Conservation (phyloP, 257 asterid genomes). For the Eustoma russellianum region DNA sequence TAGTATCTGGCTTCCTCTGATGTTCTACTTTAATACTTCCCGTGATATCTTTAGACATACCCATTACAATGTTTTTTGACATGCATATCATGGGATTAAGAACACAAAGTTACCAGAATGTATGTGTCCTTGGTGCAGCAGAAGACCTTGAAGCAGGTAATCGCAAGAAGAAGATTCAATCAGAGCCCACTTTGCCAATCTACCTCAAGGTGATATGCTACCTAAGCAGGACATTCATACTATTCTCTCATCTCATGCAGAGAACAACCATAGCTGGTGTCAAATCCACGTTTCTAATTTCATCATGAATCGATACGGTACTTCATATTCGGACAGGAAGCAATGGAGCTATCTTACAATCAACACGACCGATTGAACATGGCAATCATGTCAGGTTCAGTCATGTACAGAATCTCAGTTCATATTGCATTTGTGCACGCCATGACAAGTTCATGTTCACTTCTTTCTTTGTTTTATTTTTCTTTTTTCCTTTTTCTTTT, state of each 20-base stretch:
- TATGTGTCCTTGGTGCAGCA: slow-evolving; percentile 33
- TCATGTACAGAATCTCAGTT: slow-evolving; percentile 77
- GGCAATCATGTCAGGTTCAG: slow-evolving; percentile 73
- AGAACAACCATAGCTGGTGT: slow-evolving; percentile 2
- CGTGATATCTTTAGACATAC: neutral
- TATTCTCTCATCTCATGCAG: slow-evolving; percentile 1
- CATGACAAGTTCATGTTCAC: neutral
- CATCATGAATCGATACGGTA: slow-evolving; percentile 30
- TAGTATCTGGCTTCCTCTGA: too few relatives aligned
- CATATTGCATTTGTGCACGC: slow-evolving; percentile 56
- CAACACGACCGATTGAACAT: slow-evolving; percentile 44
- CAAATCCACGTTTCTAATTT: slow-evolving; percentile 12
- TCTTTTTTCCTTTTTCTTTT: too few relatives aligned
- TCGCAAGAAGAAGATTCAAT: slow-evolving; percentile 49
- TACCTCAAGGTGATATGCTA: slow-evolving; percentile 61
- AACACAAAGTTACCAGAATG: neutral
- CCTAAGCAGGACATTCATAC: neutral
- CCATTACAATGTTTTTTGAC: neutral
- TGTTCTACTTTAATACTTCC: too few relatives aligned
- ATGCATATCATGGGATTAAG: too few relatives aligned
- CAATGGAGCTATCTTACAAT: slow-evolving; percentile 45
- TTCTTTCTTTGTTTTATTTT: too few relatives aligned
- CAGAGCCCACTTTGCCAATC: slow-evolving; percentile 86
- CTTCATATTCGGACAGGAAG: slow-evolving; percentile 59
- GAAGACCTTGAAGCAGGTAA: slow-evolving; percentile 87